Base-by-base conservation (phyloP, 169 alveolate species). In the Babesia ovis region DNA sequence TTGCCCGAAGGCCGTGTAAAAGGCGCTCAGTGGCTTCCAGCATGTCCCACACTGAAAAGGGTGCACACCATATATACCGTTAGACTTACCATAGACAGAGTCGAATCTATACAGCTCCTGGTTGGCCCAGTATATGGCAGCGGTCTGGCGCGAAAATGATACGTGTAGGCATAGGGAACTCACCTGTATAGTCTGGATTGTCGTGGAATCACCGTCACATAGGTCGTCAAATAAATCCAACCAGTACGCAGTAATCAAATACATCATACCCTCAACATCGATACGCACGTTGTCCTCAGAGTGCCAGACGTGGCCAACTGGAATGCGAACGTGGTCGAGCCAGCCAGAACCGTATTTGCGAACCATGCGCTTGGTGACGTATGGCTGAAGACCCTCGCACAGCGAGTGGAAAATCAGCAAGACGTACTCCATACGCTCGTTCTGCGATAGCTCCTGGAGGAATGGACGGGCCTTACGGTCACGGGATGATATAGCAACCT, bases 121-220 rank as follows among this genome's bases (percentile, higher is more conserved):
- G 67, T 89, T 89, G 16, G 93, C 91, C 93, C 93, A 89, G 76
- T 85, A 89, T 18, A 89, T 89, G 5, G 93, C 84, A 22, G 93
- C 93, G 35, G 89, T 89, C 83, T 89, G 90, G n/a, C n/a, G n/a
- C 37, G 67, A 48, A 42, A 35, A 55, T 12, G 45, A 61, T 4
- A 73, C 4, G 4, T 2, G 0, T 45, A 11, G 22, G 3, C 23
- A 20, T 5, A 9, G 14, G 2, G 4, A 27, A 66, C 71, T 3
- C n/a, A 81, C 89, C 89, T 81, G 89, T 20, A 81, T 81, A 23
- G 71, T 72, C 46, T 85, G 80, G n/a, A 89, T 20, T 2, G 67
- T 62, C 42, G 58, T 39, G 0, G 83, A 57, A 50, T 89, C 89
- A 14, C 74, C 74, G 41, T 75, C 83, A 32, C 85, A 73, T 35